Base-by-base conservation (phyloP, 139 green algal species). In the Dunaliella sp. region DNA sequence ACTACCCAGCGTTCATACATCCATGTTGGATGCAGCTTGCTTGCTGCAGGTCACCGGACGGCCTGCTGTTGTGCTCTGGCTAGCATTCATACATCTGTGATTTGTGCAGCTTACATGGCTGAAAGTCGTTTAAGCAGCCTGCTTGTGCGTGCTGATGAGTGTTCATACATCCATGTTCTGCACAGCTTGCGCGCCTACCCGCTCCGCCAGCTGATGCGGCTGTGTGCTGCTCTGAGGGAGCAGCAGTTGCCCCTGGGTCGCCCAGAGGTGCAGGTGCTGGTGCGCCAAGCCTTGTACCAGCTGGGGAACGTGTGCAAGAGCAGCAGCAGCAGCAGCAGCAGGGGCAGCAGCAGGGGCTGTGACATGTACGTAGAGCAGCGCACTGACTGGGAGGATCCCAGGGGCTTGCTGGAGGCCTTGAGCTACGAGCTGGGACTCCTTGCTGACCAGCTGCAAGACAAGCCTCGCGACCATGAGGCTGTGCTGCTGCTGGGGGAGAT, bases 401-500 rank as follows among this genome's bases (percentile, higher is more conserved):
- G 88, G 38, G 48, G 21, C 25, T 57, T 35, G 30, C 87, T 83
- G 35, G 86, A 93, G 35, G 0, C 24, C 26, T 77, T 93, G 80
- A 36, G n/a, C 48, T 24, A 0, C 7, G 88, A 89, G 88, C 83
- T 89, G 37, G 3, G 34, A 0, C 2, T 32, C 0, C 83, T 89
- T 26, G 85, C 88, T 1, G 86, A 81, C 3, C 84, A 92, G 88
- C 88, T 94, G 38, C 48, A 87, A 0, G 1, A 88, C 0, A 83
- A 48, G 65, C 87, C 81, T 1, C 59, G 87, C 0, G 87, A 91
- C 31, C 88, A 91, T 37, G 80, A 85, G 1, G 77, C 87, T 3
- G 84, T 92, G 76, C 74, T 91, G 80, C 79, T 92, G 35, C 87
- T 93, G 48, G 90, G 90, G 1, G 85, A 90, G 79, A 22, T 91